A percentile compares a stretch with the other conserved stretches of the same genome.
Conservation (phyloP, 495 filamentous ascomycete genomes). For the Monascus purpureus region DNA sequence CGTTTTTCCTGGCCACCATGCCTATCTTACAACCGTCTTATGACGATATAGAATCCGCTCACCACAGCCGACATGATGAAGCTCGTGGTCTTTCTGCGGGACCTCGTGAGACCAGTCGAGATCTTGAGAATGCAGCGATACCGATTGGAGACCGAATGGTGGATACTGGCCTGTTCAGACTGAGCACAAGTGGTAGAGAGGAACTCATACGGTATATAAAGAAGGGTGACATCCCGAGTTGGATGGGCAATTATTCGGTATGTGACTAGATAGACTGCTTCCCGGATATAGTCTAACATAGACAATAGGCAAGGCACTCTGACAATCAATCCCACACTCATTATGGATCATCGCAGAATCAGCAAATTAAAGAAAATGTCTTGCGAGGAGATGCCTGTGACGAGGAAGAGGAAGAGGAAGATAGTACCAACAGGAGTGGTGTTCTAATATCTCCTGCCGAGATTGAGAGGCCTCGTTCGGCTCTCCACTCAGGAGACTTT, state of each 20-base stretch:
- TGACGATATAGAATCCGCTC: too few relatives aligned
- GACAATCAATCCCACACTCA: too few relatives aligned
- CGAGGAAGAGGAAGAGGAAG: too few relatives aligned
- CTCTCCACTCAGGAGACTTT: constrained; percentile 83
- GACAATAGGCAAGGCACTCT: too few relatives aligned
- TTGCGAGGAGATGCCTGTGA: too few relatives aligned
- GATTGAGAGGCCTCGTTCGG: constrained; percentile 75
- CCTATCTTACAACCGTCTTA: constrained; percentile 5
- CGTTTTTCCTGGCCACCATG: constrained; percentile 20
- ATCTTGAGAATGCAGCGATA: background rate
- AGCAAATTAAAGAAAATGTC: too few relatives aligned
- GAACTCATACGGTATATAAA: constrained; percentile 81
- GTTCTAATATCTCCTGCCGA: constrained; percentile 29
- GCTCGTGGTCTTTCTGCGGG: background rate
- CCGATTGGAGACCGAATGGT: constrained; percentile 1
- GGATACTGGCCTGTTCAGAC: constrained; percentile 5
- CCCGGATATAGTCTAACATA: background rate
- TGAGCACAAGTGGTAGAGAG: constrained; percentile 41
- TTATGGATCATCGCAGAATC: too few relatives aligned
- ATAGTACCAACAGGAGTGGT: too few relatives aligned
- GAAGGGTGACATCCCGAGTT: constrained; percentile 60
- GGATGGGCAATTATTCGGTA: constrained; percentile 53
- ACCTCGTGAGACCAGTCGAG: background rate
- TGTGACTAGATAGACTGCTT: constrained; percentile 24
- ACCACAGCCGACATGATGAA: background rate